Conservation (phyloP, 2,329 filamentous ascomycete genomes). For the Lithohypha guttulata region DNA sequence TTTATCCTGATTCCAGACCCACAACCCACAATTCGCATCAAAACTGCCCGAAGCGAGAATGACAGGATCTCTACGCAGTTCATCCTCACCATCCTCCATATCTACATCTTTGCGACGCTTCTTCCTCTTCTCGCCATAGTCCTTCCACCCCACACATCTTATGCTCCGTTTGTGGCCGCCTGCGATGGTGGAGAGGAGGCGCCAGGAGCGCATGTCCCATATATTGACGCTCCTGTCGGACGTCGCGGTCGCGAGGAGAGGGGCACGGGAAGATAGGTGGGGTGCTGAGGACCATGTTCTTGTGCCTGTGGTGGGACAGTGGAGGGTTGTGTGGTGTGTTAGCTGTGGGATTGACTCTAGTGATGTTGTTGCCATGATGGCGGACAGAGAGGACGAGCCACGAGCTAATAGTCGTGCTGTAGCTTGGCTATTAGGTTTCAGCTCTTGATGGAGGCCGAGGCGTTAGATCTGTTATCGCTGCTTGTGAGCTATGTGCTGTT, state of each 20-base stretch:
- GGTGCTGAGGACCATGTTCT: conserved; percentile 80
- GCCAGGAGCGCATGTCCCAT: conserved; percentile 75
- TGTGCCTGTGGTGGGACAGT: conserved; percentile 17
- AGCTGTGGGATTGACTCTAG: conserved; percentile 10
- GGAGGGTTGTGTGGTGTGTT: conserved; percentile 14
- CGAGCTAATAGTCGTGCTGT: too few species aligned
- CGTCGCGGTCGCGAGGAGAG: conserved; percentile 79
- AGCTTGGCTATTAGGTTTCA: not conserved
- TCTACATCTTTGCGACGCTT: not conserved
- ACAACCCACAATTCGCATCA: conserved; percentile 80
- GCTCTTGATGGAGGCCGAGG: too few species aligned
- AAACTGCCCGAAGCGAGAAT: conserved; percentile 89
- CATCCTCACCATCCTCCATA: not conserved
- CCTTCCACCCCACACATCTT: conserved; percentile 76
- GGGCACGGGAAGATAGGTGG: conserved; percentile 61
- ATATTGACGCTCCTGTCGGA: conserved; percentile 77
- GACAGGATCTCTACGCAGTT: conserved; percentile 42
- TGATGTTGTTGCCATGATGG: too few species aligned
- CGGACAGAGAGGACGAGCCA: too few species aligned
- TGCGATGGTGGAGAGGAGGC: conserved; percentile 64
- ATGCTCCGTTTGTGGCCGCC: conserved; percentile 87
- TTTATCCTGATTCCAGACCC: conserved; percentile 36
- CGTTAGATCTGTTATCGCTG: too few species aligned
- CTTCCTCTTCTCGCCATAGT: conserved; percentile 13
- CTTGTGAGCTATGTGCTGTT: too few species aligned